Evolutionary conservation across 2,329 filamentous ascomycete species (phyloP), one percentile per base, ranked within the genome.

Genomic region (Pestalotiopsis sp.): DNA sequence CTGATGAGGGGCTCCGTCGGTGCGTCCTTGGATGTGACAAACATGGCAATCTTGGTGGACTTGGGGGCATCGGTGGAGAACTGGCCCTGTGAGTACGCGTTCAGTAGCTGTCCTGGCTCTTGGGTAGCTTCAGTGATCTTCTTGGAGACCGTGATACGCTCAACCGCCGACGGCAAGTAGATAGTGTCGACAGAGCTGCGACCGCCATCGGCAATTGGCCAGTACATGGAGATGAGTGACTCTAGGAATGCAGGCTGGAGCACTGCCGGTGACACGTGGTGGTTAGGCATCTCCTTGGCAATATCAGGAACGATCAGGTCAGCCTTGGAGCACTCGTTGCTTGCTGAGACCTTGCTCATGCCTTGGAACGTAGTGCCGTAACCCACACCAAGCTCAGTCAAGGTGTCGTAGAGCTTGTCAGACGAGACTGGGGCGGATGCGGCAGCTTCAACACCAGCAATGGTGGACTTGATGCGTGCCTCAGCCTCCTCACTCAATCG

Each of bases 351-450:
- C 67, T 84, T 81, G 58, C 79, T 77, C 11, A 89, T 72, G 3
- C 85, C 83, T 73, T 86, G 85, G 77, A 89, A 89, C 0, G 80
- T 80, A 1, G 82, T 76, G 0, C 86, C 87, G 70, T 89, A 89
- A 1, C 79, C 76, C 0, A 86, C 84, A 0, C 86, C 86, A 20
- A 83, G 75, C 4, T 82, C 78, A 1, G 79, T 73, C 9, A 89
- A 80, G 14, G 76, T 73, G 2, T 84, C 78, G 67, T 89, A 89
- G 72, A 89, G 79, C 39, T 77, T 73, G 4, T 74, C 68, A 39
- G 77, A 70, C 12, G 79, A 72, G 17, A 85, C 70, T 17, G 73
- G 27, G 3, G 72, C 75, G 2, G 78, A 73, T 4, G 77, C 76
- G 4, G 75, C 68, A 9, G 73, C 69, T 60, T 76, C 73, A 58